Evolutionary conservation across 2,329 filamentous ascomycete genomes (phyloP).

Genomic region (Microsporum canis): DNA sequence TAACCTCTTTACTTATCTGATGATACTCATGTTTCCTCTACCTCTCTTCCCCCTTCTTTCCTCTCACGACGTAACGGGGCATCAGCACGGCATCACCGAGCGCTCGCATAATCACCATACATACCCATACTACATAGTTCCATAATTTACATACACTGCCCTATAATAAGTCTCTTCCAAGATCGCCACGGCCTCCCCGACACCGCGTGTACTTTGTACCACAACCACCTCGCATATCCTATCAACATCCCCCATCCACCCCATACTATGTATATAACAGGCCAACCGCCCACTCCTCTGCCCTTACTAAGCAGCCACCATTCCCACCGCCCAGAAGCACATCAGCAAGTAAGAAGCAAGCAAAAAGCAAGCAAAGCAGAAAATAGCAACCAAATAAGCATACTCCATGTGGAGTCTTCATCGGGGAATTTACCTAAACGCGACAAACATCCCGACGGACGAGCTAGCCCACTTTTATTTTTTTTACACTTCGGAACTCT

Average conservation of each 20-base stretch:
- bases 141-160: not conserved
- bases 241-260: too few species aligned
- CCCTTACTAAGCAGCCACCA: not conserved
- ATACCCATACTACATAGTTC: not conserved
- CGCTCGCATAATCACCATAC: not conserved
- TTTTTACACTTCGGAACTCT: not conserved
- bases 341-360: not conserved
- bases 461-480: not conserved
- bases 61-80: not conserved
- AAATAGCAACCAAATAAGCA: not conserved
- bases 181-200: not conserved
- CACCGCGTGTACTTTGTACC: not conserved
- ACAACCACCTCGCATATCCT: too few species aligned
- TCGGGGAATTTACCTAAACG: not conserved
- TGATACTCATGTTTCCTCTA: not conserved
- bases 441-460: not conserved
- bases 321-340: not conserved
- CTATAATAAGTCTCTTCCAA: not conserved
- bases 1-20: not conserved
- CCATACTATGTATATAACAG: too few species aligned
- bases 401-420: not conserved
- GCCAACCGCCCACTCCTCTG: too few species aligned
- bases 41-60: not conserved
- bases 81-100: not conserved
- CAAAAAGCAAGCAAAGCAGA: not conserved